These are phyloP conservation scores for Rhexocercosporidium sp. DNA, from an alignment of 2,329 filamentous ascomycete genomes.

Conservation along the genomic window DNA sequence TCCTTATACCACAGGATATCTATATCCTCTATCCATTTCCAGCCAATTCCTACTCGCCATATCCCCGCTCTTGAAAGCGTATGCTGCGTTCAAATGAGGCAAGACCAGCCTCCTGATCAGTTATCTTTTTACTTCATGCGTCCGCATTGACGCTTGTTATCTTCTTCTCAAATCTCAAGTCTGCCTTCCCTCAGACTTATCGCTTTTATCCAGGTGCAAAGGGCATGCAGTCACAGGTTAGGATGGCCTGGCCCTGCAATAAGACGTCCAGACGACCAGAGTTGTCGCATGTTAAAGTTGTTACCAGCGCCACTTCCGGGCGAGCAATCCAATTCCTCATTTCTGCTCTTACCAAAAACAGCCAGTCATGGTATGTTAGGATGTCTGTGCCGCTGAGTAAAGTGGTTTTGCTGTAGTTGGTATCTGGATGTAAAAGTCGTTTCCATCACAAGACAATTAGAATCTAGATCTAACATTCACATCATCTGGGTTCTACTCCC, in stretches of 20 bases:
- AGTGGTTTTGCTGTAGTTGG: neutral
- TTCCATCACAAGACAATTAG: neutral
- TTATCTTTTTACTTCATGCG: neutral
- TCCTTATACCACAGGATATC: constrained; percentile 6
- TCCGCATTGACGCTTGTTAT: neutral
- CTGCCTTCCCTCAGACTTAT: neutral
- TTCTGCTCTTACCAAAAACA: neutral
- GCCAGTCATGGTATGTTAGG: neutral
- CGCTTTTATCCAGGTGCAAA: neutral
- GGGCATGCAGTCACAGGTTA: neutral
- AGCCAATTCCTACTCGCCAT: neutral
- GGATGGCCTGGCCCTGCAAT: neutral
- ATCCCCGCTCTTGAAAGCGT: neutral
- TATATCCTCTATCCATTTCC: constrained; percentile 1
- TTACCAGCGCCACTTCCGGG: neutral
- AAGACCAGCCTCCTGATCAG: neutral
- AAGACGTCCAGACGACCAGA: no score
- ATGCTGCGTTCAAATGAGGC: neutral
- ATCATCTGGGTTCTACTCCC: neutral
- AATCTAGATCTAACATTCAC: neutral
- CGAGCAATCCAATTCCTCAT: neutral
- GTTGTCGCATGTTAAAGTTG: neutral
- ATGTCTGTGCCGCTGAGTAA: neutral
- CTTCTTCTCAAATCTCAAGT: neutral
- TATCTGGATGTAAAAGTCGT: neutral